Evolutionary conservation across 1,284 basidiomycete species (phyloP).

Genomic region (Trichosporon asahii): DNA sequence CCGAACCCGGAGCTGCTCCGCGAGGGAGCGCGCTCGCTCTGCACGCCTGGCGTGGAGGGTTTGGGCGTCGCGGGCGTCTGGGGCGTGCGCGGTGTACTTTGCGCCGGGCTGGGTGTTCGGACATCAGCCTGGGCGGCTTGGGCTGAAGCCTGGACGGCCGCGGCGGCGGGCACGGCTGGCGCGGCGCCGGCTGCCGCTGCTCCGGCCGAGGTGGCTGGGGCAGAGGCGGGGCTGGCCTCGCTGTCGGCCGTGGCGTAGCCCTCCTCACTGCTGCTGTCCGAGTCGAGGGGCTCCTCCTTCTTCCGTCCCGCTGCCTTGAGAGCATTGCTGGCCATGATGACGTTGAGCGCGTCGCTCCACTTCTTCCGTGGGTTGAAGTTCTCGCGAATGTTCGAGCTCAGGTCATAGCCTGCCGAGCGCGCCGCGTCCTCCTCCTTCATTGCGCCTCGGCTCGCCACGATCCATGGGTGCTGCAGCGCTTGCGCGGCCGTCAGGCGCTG

Average conservation of each 20-base stretch:
- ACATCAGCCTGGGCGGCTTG: neutral
- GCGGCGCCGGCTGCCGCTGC: neutral
- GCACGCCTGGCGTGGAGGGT: neutral
- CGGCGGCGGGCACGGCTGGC: neutral
- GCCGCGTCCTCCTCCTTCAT: constrained; percentile 2
- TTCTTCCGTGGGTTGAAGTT: constrained; percentile 54
- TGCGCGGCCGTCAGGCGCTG: constrained; percentile 70
- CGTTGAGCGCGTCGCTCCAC: constrained; percentile 36
- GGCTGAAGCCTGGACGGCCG: neutral
- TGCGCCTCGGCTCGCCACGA: constrained; percentile 22
- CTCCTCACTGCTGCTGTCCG: constrained; percentile 7
- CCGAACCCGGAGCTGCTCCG: neutral
- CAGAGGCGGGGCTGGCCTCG: neutral
- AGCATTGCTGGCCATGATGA: constrained; percentile 20
- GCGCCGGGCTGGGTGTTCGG: neutral
- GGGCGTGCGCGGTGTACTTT: neutral
- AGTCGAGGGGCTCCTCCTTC: constrained; percentile 10
- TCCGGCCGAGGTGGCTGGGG: neutral
- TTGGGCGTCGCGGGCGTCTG: neutral
- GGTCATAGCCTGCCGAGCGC: constrained; percentile 62
- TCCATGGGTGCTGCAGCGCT: constrained; percentile 63
- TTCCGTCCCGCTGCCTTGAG: constrained; percentile 11
- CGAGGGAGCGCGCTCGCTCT: neutral
- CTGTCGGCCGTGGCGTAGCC: constrained; percentile 12
- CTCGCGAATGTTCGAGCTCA: constrained; percentile 65